Percentiles rank a stretch among this genome's conserved stretches.
These are phyloP conservation scores for Globisporangium nodosum DNA, from an alignment of 352 stramenopile genomes.

Conservation along the genomic window DNA sequence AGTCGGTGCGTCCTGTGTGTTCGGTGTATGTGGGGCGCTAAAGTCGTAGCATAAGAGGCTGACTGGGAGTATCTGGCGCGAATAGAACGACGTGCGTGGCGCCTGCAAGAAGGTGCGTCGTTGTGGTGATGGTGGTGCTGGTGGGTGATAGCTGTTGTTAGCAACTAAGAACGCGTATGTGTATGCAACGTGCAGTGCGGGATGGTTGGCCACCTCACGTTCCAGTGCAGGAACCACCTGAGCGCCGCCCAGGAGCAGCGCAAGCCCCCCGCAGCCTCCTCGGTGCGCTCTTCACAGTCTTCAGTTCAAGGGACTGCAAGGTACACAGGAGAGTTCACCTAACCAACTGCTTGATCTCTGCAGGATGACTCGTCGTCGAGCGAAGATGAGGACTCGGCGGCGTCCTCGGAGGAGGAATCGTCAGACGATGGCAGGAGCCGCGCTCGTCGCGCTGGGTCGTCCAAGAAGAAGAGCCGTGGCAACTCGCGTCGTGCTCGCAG, in stretches of 20 bases:
- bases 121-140: not conserved
- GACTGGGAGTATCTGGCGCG: not conserved
- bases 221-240: constrained; percentile 87
- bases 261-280: constrained; percentile 20
- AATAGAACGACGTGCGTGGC: constrained; percentile 64
- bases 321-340: constrained; percentile 10
- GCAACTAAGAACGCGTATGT: not conserved
- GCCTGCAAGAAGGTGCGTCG: constrained; percentile 77
- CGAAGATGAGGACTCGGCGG: constrained; percentile 21
- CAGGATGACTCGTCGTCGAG: constrained; percentile 25
- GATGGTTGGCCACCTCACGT: constrained; percentile 89
- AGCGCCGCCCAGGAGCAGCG: constrained; percentile 31
- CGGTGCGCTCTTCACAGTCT: constrained; percentile 20
- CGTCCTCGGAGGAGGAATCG: constrained; percentile 3
- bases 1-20: constrained; percentile 46
- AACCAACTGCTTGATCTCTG: not conserved
- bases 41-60: not conserved
- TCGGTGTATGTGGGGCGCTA: not conserved
- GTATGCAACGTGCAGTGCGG: constrained; percentile 49
- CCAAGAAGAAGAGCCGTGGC: constrained; percentile 9
- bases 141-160: not conserved
- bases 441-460: constrained; percentile 2
- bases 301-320: constrained; percentile 4
- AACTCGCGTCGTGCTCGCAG: constrained; percentile 9
- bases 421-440: constrained; percentile 3